Evolutionary conservation across 2,329 filamentous ascomycete species (phyloP), one percentile per base, ranked within the genome.

Genomic region (Aspergillus eucalypticola): DNA sequence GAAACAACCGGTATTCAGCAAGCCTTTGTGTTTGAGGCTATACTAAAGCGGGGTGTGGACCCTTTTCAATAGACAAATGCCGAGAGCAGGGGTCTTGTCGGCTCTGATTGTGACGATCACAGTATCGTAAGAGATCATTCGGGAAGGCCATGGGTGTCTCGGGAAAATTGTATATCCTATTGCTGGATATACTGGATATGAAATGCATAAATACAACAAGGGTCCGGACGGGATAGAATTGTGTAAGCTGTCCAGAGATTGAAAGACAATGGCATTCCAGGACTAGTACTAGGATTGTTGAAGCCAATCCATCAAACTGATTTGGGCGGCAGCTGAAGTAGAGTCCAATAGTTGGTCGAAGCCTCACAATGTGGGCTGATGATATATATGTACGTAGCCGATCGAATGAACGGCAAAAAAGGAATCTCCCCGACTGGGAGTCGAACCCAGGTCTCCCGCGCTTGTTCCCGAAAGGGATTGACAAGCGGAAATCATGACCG

Each of bases 1-100:
- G 27, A 39, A 11, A 44, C 41, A 15, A 57, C 52, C n/a, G 63
- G 63, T 3, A 63, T 64, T 19, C 60, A 57, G 29, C 63, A 60
- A 42, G 42, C 46, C 10, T 61, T 59, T 54, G 55, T 44, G 8
- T 25, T 64, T 8, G 60, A 56, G n/a, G 60, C 58, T n/a, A 57
- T 59, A 7, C 29, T 64, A 27, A 49, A 56, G 10, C 10, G 29
- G 8, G 49, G n/a, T 8, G 15, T 17, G 25, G 46, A 44, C 3
- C 41, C 41, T 5, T 23, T 44, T 10, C 1, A 11, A 5, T 42
- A 44, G 23, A 35, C 32, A 11, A 4, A 32, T 11, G 25, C 25
- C 29, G 8, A 32, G 7, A 32, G 29, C 29, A 32, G 10, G 10
- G 10, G 2, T 32, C 29, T 32, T 10, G 29, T 32, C 10, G 29